Conservation (phyloP, 1,284 basidiomycete genomes). For the Anthracocystis walkeri region DNA sequence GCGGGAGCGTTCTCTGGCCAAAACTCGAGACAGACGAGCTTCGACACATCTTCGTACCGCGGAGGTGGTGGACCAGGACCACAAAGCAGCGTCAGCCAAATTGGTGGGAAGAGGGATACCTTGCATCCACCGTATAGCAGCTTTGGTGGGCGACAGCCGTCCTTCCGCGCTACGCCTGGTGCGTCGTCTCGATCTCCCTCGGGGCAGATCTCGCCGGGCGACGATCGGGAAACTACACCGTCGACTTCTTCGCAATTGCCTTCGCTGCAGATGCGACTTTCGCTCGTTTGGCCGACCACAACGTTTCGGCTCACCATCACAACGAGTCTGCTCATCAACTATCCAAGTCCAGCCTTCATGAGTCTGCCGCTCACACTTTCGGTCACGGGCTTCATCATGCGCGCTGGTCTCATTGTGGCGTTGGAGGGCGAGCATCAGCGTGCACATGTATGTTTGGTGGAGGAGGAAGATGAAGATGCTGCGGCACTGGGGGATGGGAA, state of each 20-base stretch:
- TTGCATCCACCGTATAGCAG: constrained; percentile 27
- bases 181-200: constrained; percentile 28
- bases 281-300: constrained; percentile 59
- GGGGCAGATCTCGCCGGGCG: constrained; percentile 25
- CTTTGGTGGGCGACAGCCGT: constrained; percentile 25
- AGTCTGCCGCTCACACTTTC: constrained; percentile 90
- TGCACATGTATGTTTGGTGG: constrained; percentile 82
- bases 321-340: constrained; percentile 95
- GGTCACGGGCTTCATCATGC: constrained; percentile 87
- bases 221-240: constrained; percentile 10
- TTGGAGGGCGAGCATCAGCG: constrained; percentile 83
- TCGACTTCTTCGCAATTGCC: constrained; percentile 38
- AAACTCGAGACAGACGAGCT: constrained; percentile 37
- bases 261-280: constrained; percentile 58
- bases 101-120: constrained; percentile 33
- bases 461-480: constrained; percentile 51
- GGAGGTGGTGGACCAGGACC: constrained; percentile 40
- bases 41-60: constrained; percentile 33
- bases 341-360: constrained; percentile 95
- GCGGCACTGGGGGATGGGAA: background rate
- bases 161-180: constrained; percentile 25
- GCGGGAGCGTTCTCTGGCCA: constrained; percentile 26
- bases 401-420: constrained; percentile 87
- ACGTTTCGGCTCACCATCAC: constrained; percentile 76
- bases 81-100: constrained; percentile 45